A percentile compares a stretch with the other conserved stretches of the same genome.
These are phyloP conservation scores for Fusarium sarcochroum DNA, from an alignment of 2,329 filamentous ascomycete species.

Conservation along the genomic window DNA sequence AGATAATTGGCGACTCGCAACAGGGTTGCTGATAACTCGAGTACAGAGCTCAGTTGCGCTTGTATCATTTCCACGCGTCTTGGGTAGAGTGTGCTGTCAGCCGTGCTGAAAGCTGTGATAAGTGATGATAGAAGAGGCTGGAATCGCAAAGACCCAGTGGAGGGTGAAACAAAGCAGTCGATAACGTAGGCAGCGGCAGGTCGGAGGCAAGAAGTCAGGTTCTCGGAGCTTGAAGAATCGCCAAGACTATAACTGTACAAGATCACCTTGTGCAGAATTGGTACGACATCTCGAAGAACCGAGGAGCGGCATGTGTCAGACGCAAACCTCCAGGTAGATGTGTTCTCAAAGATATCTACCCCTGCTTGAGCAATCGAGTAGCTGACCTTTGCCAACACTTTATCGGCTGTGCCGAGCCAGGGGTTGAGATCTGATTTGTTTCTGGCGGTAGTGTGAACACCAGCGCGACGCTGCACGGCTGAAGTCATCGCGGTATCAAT, in stretches of 20 bases:
- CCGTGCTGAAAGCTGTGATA: slow-evolving; percentile 61
- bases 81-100: slow-evolving; percentile 74
- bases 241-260: slow-evolving; percentile 82
- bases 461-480: slow-evolving; percentile 75
- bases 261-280: slow-evolving; percentile 79
- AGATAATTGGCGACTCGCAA: slow-evolving; percentile 78
- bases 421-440: slow-evolving; percentile 65
- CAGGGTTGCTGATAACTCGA: slow-evolving; percentile 77
- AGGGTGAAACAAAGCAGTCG: slow-evolving; percentile 80
- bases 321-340: slow-evolving; percentile 86
- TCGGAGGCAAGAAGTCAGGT: slow-evolving; percentile 73
- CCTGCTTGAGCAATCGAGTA: slow-evolving; percentile 80
- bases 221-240: slow-evolving; percentile 63
- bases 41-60: slow-evolving; percentile 73
- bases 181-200: slow-evolving; percentile 82
- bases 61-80: slow-evolving; percentile 68
- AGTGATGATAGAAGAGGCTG: slow-evolving; percentile 82
- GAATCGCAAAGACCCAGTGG: slow-evolving; percentile 78
- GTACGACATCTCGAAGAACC: slow-evolving; percentile 77
- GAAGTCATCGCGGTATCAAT: slow-evolving; percentile 81
- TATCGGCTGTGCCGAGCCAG: slow-evolving; percentile 82
- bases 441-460: slow-evolving; percentile 63
- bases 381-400: slow-evolving; percentile 79
- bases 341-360: slow-evolving; percentile 88
- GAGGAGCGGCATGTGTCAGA: slow-evolving; percentile 76